Evolutionary conservation across 2,329 filamentous ascomycete species (phyloP), one percentile per base, ranked within the genome.

Genomic region (Calonectria leucothoes): DNA sequence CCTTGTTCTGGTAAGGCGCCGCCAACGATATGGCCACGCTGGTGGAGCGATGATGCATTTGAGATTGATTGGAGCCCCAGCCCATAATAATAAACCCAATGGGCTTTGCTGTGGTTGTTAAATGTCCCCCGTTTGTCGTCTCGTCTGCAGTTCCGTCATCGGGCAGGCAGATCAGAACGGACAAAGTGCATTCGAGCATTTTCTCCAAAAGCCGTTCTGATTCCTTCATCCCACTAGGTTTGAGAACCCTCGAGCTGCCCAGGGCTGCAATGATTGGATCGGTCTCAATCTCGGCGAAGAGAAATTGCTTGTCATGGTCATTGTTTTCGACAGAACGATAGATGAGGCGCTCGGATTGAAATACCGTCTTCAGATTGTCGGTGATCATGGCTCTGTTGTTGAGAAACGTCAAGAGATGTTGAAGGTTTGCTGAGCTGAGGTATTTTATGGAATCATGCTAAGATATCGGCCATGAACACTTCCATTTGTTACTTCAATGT

Each of bases 1-100:
- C 87, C 29, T 82, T 74, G 0, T 82, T 80, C 67, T 87, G 85
- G 66, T 84, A 83, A 0, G 70, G 12, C 0, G 80, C 76, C 2
- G 83, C 74, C 8, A 89, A 81, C 0, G 79, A 77, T 20, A 88
- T 80, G 0, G 82, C 84, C 10, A 89, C 80, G 0, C 55, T 73
- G 4, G 63, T 68, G 3, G 37, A 59, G 11, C 66, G 51, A 12
- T 68, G 51, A 15, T 35, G 51, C 20, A 29, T 8, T 29, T 49
- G 51, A 12, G 2, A 12, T 8, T 17, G 4, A 17, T 17, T 23
- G 3, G 25, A 45, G 37, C 51, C 51, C 66, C 66, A 68, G 14
- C 66, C 66, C 4, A 63, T 11, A 3, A 45, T 20, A 3, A 68
- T 3, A 29, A 59, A 68, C 0, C 66, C 66, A 35, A 68, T 59